Conservation (phyloP, 2,329 filamentous ascomycete genomes). For the Eutypa lata region DNA sequence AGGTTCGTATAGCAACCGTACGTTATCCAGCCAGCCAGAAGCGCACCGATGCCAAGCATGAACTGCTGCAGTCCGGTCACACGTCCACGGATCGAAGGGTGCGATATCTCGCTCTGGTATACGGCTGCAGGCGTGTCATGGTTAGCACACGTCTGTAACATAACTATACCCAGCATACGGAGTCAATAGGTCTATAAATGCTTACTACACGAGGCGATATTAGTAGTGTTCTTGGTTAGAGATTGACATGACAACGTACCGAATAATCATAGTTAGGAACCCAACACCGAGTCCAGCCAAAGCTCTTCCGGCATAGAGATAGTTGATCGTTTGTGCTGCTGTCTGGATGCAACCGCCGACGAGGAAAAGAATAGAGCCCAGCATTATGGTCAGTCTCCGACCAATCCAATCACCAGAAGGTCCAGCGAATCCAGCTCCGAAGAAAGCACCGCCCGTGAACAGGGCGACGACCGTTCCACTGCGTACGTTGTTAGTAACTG, state of each 20-base stretch:
- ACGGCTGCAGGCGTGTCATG: constrained; percentile 39
- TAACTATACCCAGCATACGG: background rate
- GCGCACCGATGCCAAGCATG: constrained; percentile 74
- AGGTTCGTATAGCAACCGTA: constrained; percentile 50
- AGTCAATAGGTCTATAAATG: background rate
- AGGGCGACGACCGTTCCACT: constrained; percentile 72
- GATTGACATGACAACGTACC: constrained; percentile 38
- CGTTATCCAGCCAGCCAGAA: constrained; percentile 70
- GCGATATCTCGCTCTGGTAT: constrained; percentile 77
- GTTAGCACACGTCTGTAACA: background rate
- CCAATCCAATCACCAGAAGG: constrained; percentile 56
- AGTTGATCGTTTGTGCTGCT: constrained; percentile 54
- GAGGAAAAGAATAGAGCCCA: constrained; percentile 69
- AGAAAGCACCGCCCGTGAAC: constrained; percentile 69
- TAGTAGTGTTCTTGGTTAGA: constrained; percentile 34
- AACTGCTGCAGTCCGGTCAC: constrained; percentile 78
- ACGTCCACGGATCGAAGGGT: constrained; percentile 72
- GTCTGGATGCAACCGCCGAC: constrained; percentile 73
- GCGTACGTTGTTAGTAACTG: background rate
- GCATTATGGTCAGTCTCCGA: constrained; percentile 64
- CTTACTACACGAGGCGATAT: constrained; percentile 4
- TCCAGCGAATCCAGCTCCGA: constrained; percentile 59
- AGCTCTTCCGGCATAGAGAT: constrained; percentile 67
- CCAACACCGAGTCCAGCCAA: constrained; percentile 64
- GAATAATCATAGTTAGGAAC: constrained; percentile 39